Conservation (phyloP, 441 rosid species). For the Geranium incanum region DNA sequence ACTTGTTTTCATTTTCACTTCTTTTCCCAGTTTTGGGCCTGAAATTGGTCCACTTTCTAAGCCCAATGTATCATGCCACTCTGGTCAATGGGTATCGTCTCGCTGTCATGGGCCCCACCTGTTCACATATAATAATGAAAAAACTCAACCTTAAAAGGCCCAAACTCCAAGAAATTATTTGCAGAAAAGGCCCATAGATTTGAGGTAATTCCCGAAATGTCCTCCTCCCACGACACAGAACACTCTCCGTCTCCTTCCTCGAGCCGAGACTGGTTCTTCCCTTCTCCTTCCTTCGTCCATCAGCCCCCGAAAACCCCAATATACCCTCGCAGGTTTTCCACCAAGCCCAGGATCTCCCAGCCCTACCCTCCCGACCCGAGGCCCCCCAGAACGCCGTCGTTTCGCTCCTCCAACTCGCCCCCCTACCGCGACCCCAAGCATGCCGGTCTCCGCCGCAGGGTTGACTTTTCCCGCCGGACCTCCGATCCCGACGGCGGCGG, state of each 20-base stretch:
- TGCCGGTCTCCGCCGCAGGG: slow-evolving; percentile 30
- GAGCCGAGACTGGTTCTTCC: slow-evolving; percentile 62
- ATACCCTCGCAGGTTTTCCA: slow-evolving; percentile 36
- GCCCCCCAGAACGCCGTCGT: slow-evolving; percentile 17
- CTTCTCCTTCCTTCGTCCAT: slow-evolving; percentile 38
- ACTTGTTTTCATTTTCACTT: neutral
- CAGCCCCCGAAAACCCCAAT: slow-evolving; percentile 22
- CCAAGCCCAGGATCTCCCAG: slow-evolving; percentile 25
- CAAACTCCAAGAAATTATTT: neutral
- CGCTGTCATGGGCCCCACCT: neutral
- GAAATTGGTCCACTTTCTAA: no score
- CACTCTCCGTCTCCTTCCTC: slow-evolving; percentile 29
- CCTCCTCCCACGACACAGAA: slow-evolving; percentile 24
- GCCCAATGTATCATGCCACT: no score
- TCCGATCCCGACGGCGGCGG: slow-evolving; percentile 19
- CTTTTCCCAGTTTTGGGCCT: no score
- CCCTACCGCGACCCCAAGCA: slow-evolving; percentile 25
- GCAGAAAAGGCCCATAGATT: neutral
- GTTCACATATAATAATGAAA: neutral
- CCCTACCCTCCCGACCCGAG: slow-evolving; percentile 19
- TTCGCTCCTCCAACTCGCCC: slow-evolving; percentile 18
- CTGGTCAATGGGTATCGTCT: neutral
- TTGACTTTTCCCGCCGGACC: slow-evolving; percentile 20
- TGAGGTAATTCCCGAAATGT: slow-evolving; percentile 27
- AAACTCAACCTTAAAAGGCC: neutral